Percentiles rank a stretch among this genome's conserved stretches.
These are phyloP conservation scores for Blastobotrys peoriensis DNA, from an alignment of 805 yeast species.

Conservation along the genomic window DNA sequence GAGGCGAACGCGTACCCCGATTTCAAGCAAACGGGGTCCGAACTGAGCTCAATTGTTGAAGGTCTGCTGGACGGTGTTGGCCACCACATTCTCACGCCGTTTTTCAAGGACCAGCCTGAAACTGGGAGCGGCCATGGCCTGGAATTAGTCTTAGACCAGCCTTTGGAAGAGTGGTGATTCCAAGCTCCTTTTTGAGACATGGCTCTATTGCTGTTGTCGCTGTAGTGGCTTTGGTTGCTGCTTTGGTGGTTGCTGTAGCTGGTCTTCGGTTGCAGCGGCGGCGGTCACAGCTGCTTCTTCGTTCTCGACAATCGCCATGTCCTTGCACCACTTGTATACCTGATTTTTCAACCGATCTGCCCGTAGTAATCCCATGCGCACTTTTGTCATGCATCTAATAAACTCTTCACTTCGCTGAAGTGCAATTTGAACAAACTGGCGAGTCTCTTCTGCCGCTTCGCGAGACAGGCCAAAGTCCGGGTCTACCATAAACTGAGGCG, in stretches of 20 bases:
- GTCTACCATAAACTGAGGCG: constrained; percentile 47
- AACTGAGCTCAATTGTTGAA: constrained; percentile 65
- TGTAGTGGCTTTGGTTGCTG: too few relatives aligned
- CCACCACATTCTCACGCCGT: constrained; percentile 44
- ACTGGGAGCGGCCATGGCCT: not conserved
- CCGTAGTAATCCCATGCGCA: constrained; percentile 69
- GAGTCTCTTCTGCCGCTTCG: constrained; percentile 59
- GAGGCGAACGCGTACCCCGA: constrained; percentile 96
- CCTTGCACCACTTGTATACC: constrained; percentile 77
- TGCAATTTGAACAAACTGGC: constrained; percentile 71
- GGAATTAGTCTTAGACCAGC: not conserved
- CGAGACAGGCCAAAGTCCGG: constrained; percentile 45
- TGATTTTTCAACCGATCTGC: constrained; percentile 70
- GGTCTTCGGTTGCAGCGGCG: too few relatives aligned
- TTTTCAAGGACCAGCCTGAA: constrained; percentile 18
- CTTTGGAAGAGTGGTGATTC: not conserved
- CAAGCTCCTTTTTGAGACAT: too few relatives aligned
- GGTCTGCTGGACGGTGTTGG: constrained; percentile 59
- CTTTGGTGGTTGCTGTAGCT: too few relatives aligned
- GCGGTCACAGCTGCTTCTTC: constrained; percentile 39
- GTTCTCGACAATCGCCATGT: constrained; percentile 63
- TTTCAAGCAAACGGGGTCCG: constrained; percentile 89
- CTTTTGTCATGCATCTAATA: constrained; percentile 65
- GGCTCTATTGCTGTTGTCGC: too few relatives aligned
- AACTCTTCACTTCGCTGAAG: constrained; percentile 83